Conservation (phyloP, 1,284 basidiomycete genomes). For the Boletus austroedulis region DNA sequence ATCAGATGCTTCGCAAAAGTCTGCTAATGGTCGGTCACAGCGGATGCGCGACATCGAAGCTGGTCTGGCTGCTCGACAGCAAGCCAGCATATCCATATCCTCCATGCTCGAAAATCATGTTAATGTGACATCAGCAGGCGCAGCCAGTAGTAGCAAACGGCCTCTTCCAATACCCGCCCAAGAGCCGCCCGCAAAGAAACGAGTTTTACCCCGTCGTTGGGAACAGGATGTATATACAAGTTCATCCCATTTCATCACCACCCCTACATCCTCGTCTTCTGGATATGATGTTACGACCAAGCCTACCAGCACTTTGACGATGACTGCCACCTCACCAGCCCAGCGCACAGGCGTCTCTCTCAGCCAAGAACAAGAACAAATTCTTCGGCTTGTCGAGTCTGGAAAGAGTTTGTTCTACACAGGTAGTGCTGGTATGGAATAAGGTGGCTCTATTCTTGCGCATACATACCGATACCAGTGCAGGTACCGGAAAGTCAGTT, state of each 20-base stretch:
- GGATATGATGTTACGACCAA: constrained; percentile 2
- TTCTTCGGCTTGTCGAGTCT: constrained; percentile 71
- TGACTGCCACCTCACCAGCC: constrained; percentile 19
- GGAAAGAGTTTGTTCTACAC: constrained; percentile 93
- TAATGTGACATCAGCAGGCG: constrained; percentile 31
- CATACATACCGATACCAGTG: constrained; percentile 2
- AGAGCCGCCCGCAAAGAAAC: constrained; percentile 48
- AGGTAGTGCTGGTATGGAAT: constrained; percentile 83
- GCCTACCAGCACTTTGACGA: constrained; percentile 9
- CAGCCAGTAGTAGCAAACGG: constrained; percentile 46
- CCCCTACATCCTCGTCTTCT: constrained; percentile 11
- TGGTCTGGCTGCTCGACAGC: constrained; percentile 27
- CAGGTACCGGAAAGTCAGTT: constrained; percentile 92
- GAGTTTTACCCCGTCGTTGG: constrained; percentile 55
- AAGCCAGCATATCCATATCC: constrained; percentile 7
- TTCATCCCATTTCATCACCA: constrained; percentile 28
- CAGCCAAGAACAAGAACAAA: constrained; percentile 81
- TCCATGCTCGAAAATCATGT: constrained; percentile 24
- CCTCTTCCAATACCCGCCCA: constrained; percentile 36
- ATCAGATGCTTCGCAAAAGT: constrained; percentile 29
- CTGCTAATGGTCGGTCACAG: constrained; percentile 38
- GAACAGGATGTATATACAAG: constrained; percentile 30
- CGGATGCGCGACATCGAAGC: constrained; percentile 54
- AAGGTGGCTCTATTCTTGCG: constrained; percentile 10
- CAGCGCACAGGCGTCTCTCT: constrained; percentile 55